phyloP scores from a whole-genome alignment of 176 grass and related monocot species.

The Otatea glauca region DNA sequence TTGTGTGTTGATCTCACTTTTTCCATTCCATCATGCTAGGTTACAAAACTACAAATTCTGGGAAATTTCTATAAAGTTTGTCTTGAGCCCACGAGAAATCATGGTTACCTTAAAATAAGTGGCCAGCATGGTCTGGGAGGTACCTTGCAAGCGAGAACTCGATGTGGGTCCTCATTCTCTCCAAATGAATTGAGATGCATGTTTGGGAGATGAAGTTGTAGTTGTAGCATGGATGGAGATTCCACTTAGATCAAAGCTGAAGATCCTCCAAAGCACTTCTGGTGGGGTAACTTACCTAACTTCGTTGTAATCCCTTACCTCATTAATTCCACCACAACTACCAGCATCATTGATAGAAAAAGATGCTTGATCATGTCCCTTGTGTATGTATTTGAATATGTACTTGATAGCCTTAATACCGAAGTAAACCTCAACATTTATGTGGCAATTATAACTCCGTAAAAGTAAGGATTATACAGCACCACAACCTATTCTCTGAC shows the following conservation, averaged over 20 bases:
- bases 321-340: background rate
- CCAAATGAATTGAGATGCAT: background rate
- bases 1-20: background rate
- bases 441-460: no score
- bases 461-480: no score
- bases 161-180: background rate
- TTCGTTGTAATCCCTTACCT: background rate
- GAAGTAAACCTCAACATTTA: no score
- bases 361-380: background rate
- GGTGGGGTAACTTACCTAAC: background rate
- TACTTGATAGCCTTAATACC: constrained; percentile 5
- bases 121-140: background rate
- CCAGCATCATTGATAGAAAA: background rate
- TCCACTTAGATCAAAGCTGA: background rate
- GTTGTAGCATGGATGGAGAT: background rate
- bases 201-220: background rate
- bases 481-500: no score
- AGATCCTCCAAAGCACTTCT: background rate
- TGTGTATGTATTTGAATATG: constrained; percentile 32
- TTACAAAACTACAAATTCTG: background rate
- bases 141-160: background rate
- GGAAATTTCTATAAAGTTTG: background rate
- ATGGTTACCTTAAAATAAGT: background rate
- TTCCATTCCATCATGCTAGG: background rate
- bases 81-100: background rate